These are phyloP conservation scores for Thuja plicata DNA, from an alignment of 83 land plant species.

Conservation along the genomic window DNA sequence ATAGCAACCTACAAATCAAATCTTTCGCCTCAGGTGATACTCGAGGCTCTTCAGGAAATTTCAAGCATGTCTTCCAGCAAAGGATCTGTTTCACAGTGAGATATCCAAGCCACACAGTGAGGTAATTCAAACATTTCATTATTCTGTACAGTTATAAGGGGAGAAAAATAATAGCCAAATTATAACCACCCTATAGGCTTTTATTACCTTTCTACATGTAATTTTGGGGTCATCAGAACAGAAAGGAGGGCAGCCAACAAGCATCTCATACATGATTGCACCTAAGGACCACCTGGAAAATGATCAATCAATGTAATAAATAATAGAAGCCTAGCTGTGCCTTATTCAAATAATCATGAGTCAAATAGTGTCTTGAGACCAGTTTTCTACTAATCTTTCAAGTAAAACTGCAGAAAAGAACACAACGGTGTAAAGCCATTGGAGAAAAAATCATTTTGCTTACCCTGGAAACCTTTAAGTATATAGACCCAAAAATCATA, in stretches of 20 bases:
- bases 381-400: not conserved
- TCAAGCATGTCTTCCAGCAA: slow-evolving; percentile 58
- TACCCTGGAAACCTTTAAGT: not conserved
- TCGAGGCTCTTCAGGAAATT: slow-evolving; percentile 59
- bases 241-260: slow-evolving; percentile 59
- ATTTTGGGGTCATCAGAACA: slow-evolving; percentile 64
- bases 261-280: slow-evolving; percentile 66
- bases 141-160: not conserved
- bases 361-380: not conserved
- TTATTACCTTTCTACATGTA: slow-evolving; percentile 57
- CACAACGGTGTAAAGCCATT: not conserved
- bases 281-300: slow-evolving; percentile 43
- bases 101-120: not conserved
- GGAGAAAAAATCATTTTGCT: not conserved
- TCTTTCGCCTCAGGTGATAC: slow-evolving; percentile 55
- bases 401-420: not conserved
- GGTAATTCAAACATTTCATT: not conserved
- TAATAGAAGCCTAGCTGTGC: not conserved
- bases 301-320: not conserved
- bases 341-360: not conserved
- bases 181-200: not conserved
- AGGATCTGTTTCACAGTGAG: slow-evolving; percentile 35
- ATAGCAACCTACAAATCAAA: slow-evolving; percentile 51
- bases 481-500: not conserved
- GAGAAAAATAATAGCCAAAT: not conserved